Conservation (phyloP, 768 basidiomycete genomes). For the Harrya chromipes region DNA sequence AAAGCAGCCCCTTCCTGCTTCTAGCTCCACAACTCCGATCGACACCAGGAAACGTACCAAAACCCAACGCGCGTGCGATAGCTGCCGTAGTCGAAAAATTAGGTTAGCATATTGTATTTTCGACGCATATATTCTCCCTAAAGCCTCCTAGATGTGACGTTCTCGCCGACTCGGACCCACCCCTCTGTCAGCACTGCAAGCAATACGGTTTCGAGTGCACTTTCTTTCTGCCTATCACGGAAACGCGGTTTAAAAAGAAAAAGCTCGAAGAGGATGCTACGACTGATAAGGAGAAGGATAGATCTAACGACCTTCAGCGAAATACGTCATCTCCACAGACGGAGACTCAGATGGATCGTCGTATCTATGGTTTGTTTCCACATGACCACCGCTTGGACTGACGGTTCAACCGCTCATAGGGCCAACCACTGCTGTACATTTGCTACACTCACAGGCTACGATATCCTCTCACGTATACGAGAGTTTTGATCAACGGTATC, state of each 20-base stretch:
- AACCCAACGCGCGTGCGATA: conserved; percentile 90
- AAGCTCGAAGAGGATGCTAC: conserved; percentile 69
- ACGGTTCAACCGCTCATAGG: conserved; percentile 50
- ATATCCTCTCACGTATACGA: conserved; percentile 86
- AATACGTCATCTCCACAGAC: conserved; percentile 44
- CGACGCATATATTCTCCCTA: conserved; percentile 10
- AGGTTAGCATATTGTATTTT: conserved; percentile 40
- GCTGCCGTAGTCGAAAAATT: conserved; percentile 88
- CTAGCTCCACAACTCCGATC: conserved; percentile 31
- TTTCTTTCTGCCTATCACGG: conserved; percentile 97
- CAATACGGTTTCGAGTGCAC: conserved; percentile 93
- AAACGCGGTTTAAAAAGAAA: conserved; percentile 98
- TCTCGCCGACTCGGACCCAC: conserved; percentile 70
- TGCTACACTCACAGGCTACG: conserved; percentile 86
- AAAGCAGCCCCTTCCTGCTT: conserved; percentile 31
- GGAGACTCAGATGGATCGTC: conserved; percentile 53
- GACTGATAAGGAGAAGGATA: conserved; percentile 36
- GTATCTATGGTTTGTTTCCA: conserved; percentile 55
- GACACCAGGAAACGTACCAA: conserved; percentile 89
- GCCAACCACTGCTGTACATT: conserved; percentile 81
- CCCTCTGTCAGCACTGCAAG: conserved; percentile 91
- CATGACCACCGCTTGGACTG: conserved; percentile 8
- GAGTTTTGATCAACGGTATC: conserved; percentile 82
- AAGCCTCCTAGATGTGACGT: conserved; percentile 66
- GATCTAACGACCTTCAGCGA: conserved; percentile 25